phyloP scores from a whole-genome alignment of 2,329 filamentous ascomycete species.

The Cytospora mali region DNA sequence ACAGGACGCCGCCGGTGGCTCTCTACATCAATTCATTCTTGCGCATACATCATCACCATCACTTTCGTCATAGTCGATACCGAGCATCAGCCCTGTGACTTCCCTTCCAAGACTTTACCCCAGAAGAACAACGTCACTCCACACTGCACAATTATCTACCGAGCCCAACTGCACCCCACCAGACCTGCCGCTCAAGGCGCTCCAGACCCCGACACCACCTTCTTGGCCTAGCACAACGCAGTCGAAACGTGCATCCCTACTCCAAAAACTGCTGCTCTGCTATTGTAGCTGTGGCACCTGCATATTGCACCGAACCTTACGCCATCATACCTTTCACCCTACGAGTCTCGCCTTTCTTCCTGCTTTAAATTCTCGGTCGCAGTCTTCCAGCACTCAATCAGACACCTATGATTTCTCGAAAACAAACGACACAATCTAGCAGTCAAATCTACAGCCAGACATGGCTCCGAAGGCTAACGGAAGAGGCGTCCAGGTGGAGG shows the following conservation, averaged over 20 bases:
- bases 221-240: not conserved
- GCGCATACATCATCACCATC: not conserved
- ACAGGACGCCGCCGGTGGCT: not conserved
- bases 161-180: slow-evolving; percentile 1
- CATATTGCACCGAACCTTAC: slow-evolving; percentile 13
- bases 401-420: slow-evolving; percentile 20
- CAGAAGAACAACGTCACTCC: not conserved
- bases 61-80: not conserved
- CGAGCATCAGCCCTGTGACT: slow-evolving; percentile 24
- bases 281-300: not conserved
- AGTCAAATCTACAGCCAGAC: slow-evolving; percentile 28
- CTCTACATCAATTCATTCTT: not conserved
- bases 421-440: slow-evolving; percentile 3
- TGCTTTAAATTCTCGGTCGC: slow-evolving; percentile 12
- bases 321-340: slow-evolving; percentile 25
- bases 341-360: slow-evolving; percentile 12
- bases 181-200: not conserved
- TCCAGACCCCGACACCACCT: slow-evolving; percentile 10
- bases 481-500: slow-evolving; percentile 83
- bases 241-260: not conserved
- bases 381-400: slow-evolving; percentile 6
- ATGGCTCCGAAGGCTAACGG: slow-evolving; percentile 62
- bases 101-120: slow-evolving; percentile 1
- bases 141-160: not conserved
- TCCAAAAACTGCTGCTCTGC: slow-evolving; percentile 9